A percentile compares a stretch with the other conserved stretches of the same genome.
phyloP scores from a whole-genome alignment of 129 eudicot genomes.

The Saussurea involucrata region DNA sequence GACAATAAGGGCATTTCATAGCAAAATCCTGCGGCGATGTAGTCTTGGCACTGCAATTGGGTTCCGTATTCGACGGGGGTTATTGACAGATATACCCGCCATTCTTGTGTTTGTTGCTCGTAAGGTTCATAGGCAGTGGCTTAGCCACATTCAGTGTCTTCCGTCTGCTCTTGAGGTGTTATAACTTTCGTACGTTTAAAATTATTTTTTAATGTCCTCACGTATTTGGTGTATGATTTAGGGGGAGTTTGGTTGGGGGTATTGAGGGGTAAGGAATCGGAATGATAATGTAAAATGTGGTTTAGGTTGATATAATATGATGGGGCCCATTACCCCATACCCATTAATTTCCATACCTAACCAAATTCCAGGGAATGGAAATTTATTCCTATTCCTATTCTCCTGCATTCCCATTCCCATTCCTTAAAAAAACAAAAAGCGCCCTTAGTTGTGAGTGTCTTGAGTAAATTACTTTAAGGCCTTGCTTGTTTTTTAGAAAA shows the following conservation, averaged over 20 bases:
- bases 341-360: too few species aligned
- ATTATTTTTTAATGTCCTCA: neutral
- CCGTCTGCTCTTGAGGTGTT: constrained; percentile 83
- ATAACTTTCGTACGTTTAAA: constrained; percentile 2
- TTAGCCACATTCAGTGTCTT: constrained; percentile 52
- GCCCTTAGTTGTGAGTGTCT: neutral
- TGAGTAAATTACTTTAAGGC: neutral
- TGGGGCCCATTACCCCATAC: neutral
- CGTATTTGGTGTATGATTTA: neutral
- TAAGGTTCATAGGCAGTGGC: constrained; percentile 78
- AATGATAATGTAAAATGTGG: too few species aligned
- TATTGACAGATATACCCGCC: constrained; percentile 73
- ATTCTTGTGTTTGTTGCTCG: constrained; percentile 84
- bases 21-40: constrained; percentile 59
- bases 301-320: neutral
- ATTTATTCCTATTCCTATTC: too few species aligned
- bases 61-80: constrained; percentile 60
- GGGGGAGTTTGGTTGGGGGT: neutral
- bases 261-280: neutral
- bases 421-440: too few species aligned
- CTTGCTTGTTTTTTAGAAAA: too few species aligned
- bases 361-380: too few species aligned
- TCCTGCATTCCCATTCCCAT: too few species aligned
- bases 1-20: constrained; percentile 85
- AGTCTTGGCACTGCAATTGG: constrained; percentile 88